Evolutionary conservation across 1,284 basidiomycete species (phyloP), one percentile per base, ranked within the genome.

Genomic region (Garcileccinum viscosum): DNA sequence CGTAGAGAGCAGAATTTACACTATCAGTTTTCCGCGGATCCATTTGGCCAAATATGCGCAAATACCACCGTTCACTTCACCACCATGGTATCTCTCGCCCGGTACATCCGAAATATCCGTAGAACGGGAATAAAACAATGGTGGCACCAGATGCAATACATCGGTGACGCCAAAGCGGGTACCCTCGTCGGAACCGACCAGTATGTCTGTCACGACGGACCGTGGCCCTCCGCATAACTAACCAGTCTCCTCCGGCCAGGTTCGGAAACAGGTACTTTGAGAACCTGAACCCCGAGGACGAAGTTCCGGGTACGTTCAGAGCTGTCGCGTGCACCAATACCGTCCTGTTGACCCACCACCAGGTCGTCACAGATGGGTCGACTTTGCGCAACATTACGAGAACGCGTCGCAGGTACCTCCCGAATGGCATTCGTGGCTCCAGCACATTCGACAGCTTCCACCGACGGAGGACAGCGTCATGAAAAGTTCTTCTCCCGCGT

Each of bases 281-380:
- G 86, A 97, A 98, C 82, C 81, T 89, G 79, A 92, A 96, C 78
- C 85, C 89, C 37, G 88, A 91, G 74, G 93, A 97, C 75, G 95
- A 97, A 80, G 80, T 95, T 58, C 95, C 95, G 71, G 95, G 94
- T 93, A 73, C 61, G 88, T 82, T 8, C 15, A 22, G 3, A 17
- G n/a, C 12, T 61, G 7, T 33, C 37, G n/a, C 30, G 44, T 64
- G 40, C 32, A 11, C n/a, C 62, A 60, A n/a, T 37, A 15, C 50
- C 30, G 27, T 12, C 58, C 58, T 59, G 2, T 27, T 11, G 11
- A 27, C 32, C 14, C 19, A 1, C n/a, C 2, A 38, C 6, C 73
- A 95, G 95, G 95, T 76, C 94, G 96, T 76, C 95, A 96, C 80
- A 89, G 96, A 80, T 97, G 96, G 96, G 91, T 98, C 60, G 96